Evolutionary conservation across 257 asterid species (phyloP).

Genomic region (Coffea eugenioides): DNA sequence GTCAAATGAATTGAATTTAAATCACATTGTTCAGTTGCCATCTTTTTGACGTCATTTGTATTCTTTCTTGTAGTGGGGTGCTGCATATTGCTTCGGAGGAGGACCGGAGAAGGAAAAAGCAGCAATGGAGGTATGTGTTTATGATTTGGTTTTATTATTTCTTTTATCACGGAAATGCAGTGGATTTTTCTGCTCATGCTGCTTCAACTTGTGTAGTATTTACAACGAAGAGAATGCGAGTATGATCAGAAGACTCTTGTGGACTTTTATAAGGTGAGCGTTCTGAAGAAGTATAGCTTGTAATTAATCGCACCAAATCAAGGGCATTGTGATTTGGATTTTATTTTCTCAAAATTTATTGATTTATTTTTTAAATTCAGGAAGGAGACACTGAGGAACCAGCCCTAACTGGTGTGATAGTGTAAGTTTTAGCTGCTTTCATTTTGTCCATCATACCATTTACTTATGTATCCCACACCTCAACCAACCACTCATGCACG

Average conservation of each 20-base stretch:
- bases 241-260: conserved; percentile 73
- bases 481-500: background rate
- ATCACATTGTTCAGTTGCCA: no score
- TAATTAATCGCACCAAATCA: no score
- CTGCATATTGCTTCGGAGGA: conserved; percentile 83
- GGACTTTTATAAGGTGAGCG: conserved; percentile 62
- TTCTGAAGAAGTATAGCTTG: no score
- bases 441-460: background rate
- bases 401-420: conserved; percentile 62
- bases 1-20: no score
- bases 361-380: conserved; percentile 29
- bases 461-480: background rate
- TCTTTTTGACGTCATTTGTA: background rate
- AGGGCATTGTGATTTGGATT: no score
- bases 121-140: conserved; percentile 67
- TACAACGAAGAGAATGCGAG: conserved; percentile 87
- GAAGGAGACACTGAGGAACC: conserved; percentile 68
- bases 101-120: conserved; percentile 75
- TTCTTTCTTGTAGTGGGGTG: conserved; percentile 72
- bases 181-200: background rate
- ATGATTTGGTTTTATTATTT: background rate
- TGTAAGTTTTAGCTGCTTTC: conserved; percentile 43
- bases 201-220: conserved; percentile 44
- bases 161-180: no score
- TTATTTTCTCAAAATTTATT: background rate